phyloP scores from a whole-genome alignment of 495 filamentous ascomycete species.

The Chaetomidium leptoderma region DNA sequence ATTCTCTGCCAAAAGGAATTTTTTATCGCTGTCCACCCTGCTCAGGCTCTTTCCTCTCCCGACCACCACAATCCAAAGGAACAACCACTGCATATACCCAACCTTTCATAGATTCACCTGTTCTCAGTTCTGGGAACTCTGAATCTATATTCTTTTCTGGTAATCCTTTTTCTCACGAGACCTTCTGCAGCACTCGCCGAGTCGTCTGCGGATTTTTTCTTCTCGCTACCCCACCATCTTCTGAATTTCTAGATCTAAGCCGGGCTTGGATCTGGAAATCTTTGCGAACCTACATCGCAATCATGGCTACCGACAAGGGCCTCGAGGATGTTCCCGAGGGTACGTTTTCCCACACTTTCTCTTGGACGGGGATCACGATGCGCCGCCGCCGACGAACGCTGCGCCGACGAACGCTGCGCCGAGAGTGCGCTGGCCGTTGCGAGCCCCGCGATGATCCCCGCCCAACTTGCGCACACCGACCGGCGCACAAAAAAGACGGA shows the following conservation, averaged over 20 bases:
- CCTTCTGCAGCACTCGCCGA: slow-evolving; percentile 34
- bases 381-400: not conserved
- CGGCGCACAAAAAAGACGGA: not conserved
- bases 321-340: slow-evolving; percentile 93
- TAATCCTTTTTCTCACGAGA: slow-evolving; percentile 38
- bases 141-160: slow-evolving; percentile 40
- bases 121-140: slow-evolving; percentile 44
- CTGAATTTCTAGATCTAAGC: slow-evolving; percentile 53
- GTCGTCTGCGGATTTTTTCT: slow-evolving; percentile 41
- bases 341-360: slow-evolving; percentile 43
- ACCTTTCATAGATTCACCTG: slow-evolving; percentile 36
- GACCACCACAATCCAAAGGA: slow-evolving; percentile 29
- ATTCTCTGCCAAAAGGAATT: slow-evolving; percentile 29
- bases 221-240: slow-evolving; percentile 43
- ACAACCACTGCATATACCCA: slow-evolving; percentile 31
- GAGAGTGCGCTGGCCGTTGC: not conserved
- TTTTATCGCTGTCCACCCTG: slow-evolving; percentile 24
- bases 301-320: slow-evolving; percentile 94
- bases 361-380: not conserved
- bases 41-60: slow-evolving; percentile 29
- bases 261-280: slow-evolving; percentile 66
- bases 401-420: not conserved
- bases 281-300: slow-evolving; percentile 59
- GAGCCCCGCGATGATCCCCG: no score
- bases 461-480: slow-evolving; percentile 1